These are phyloP conservation scores for Auriscalpium microsporum DNA, from an alignment of 768 basidiomycete species.

Conservation along the genomic window DNA sequence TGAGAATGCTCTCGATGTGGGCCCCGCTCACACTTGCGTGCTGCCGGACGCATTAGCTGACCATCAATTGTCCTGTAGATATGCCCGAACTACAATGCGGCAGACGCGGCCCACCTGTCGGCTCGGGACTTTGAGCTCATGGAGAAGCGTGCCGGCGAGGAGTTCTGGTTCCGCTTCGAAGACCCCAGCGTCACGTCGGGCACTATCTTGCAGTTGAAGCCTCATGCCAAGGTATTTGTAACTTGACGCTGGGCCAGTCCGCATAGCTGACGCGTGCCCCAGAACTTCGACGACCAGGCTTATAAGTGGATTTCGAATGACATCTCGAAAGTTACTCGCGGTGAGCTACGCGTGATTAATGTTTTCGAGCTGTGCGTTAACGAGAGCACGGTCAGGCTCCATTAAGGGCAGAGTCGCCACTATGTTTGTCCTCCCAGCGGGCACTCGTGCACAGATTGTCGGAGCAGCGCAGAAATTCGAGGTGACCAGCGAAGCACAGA, in stretches of 20 bases:
- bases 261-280: background rate
- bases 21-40: background rate
- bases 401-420: background rate
- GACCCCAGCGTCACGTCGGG: background rate
- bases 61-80: background rate
- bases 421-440: background rate
- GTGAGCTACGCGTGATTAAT: background rate
- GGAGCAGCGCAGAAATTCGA: background rate
- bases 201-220: background rate
- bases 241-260: background rate
- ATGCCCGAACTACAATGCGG: background rate
- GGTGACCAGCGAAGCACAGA: background rate
- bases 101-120: background rate
- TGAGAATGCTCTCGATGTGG: background rate
- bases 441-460: background rate
- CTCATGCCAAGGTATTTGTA: background rate
- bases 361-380: background rate
- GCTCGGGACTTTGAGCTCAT: background rate
- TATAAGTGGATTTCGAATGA: slow-evolving; percentile 1
- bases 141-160: background rate
- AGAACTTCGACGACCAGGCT: slow-evolving; percentile 2
- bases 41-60: background rate
- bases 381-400: background rate
- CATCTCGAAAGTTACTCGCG: background rate
- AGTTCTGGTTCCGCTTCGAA: background rate